These are phyloP conservation scores for Pyricularia sp. DNA, from an alignment of 2,329 filamentous ascomycete species.

Conservation along the genomic window DNA sequence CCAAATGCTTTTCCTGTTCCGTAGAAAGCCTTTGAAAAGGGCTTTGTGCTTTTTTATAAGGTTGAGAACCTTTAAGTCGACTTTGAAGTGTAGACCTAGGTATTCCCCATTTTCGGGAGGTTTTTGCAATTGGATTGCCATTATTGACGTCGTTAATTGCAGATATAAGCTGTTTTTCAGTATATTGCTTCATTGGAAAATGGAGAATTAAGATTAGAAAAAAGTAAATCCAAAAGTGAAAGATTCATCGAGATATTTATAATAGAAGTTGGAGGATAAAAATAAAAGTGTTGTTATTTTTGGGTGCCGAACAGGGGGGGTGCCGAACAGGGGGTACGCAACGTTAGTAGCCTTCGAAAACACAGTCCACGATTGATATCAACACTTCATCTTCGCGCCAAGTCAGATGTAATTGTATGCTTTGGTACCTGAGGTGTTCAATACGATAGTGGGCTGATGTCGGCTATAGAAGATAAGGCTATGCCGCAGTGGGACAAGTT, in stretches of 20 bases:
- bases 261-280: background rate
- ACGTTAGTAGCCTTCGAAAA: background rate
- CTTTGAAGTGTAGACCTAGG: conserved; percentile 2
- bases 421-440: no score
- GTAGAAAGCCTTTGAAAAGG: background rate
- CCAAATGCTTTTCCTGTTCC: conserved; percentile 5
- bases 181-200: background rate
- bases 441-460: no score
- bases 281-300: background rate
- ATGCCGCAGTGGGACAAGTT: no score
- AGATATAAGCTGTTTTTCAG: background rate
- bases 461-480: no score
- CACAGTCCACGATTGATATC: no score
- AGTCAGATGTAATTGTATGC: no score
- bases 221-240: background rate
- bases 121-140: background rate
- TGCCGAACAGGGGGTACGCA: no score
- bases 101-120: background rate
- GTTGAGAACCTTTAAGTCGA: background rate
- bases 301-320: no score
- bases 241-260: background rate
- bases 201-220: background rate
- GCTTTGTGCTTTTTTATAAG: background rate
- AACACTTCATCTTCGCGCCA: no score
- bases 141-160: background rate